Evolutionary conservation across 2,329 filamentous ascomycete genomes (phyloP).

Genomic region (Diaporthe helianthi): DNA sequence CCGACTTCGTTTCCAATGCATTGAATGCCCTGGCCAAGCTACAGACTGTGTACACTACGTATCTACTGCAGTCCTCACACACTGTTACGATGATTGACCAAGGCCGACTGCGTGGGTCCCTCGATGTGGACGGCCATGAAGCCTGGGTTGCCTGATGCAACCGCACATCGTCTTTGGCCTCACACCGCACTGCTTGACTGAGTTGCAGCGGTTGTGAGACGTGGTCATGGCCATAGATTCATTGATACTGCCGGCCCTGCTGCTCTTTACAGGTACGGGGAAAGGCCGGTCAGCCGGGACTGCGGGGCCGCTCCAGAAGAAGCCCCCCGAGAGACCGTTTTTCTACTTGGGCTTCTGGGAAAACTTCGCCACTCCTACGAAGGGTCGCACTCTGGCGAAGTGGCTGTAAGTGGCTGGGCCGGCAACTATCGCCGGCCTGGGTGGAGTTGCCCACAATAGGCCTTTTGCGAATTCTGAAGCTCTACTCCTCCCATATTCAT

Average conservation of each 20-base stretch:
- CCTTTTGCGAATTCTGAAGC: neutral
- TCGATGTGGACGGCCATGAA: conserved; percentile 1
- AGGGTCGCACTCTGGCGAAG: neutral
- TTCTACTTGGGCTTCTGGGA: conserved; percentile 12
- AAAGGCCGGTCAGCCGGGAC: neutral
- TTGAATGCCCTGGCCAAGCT: neutral
- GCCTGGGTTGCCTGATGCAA: conserved; percentile 24
- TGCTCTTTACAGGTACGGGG: neutral
- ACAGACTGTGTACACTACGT: neutral
- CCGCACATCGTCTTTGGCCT: conserved; percentile 2
- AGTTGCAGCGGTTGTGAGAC: neutral
- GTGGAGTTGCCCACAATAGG: neutral
- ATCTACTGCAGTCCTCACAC: too few relatives aligned
- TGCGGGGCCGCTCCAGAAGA: neutral
- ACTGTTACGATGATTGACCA: conserved; percentile 3
- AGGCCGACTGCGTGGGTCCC: conserved; percentile 19
- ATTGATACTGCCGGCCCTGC: conserved; percentile 12
- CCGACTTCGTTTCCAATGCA: neutral
- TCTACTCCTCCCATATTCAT: neutral
- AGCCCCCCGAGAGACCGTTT: conserved; percentile 6
- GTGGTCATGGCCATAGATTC: neutral
- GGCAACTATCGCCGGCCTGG: neutral
- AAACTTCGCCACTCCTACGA: conserved; percentile 8
- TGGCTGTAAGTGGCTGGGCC: neutral
- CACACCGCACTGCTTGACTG: conserved; percentile 4